These are phyloP conservation scores for Chrysanthemum seticuspe DNA, from an alignment of 129 eudicot species.

Conservation along the genomic window DNA sequence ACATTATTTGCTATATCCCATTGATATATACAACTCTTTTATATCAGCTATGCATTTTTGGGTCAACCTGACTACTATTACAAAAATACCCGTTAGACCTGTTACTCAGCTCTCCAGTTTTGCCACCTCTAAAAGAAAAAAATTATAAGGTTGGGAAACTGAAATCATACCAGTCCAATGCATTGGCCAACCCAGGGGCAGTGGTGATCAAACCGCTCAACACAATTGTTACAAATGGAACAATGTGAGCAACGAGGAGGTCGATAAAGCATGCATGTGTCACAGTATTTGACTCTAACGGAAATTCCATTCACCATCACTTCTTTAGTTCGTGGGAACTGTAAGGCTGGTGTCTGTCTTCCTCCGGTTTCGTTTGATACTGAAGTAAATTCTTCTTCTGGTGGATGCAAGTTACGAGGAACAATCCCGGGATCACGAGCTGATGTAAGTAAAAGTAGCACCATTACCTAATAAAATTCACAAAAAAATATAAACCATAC, in stretches of 20 bases:
- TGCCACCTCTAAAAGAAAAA: neutral
- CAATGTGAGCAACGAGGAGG: slow-evolving; percentile 99
- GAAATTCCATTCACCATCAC: slow-evolving; percentile 83
- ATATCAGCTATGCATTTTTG: no score
- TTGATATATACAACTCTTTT: no score
- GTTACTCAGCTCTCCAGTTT: neutral
- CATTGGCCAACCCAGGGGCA: slow-evolving; percentile 99
- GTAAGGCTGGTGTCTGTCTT: slow-evolving; percentile 77
- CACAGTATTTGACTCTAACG: slow-evolving; percentile 92
- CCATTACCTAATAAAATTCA: slow-evolving; percentile 55
- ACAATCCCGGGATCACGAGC: slow-evolving; percentile 89
- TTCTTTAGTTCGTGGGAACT: slow-evolving; percentile 84
- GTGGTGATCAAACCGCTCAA: slow-evolving; percentile 91
- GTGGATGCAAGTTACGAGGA: slow-evolving; percentile 86
- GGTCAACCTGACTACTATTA: no score
- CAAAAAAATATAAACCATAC: neutral
- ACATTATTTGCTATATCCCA: no score
- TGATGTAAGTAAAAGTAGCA: slow-evolving; percentile 68
- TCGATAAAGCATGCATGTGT: slow-evolving; percentile 94
- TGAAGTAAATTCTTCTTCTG: slow-evolving; percentile 71
- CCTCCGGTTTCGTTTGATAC: slow-evolving; percentile 63
- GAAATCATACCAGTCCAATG: slow-evolving; percentile 82
- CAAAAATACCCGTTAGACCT: no score
- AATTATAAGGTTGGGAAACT: neutral
- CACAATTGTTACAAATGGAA: slow-evolving; percentile 95